Percentiles rank a stretch among this genome's conserved stretches.
These are phyloP conservation scores for Graphilbum sp. DNA, from an alignment of 2,329 filamentous ascomycete species.

Conservation along the genomic window DNA sequence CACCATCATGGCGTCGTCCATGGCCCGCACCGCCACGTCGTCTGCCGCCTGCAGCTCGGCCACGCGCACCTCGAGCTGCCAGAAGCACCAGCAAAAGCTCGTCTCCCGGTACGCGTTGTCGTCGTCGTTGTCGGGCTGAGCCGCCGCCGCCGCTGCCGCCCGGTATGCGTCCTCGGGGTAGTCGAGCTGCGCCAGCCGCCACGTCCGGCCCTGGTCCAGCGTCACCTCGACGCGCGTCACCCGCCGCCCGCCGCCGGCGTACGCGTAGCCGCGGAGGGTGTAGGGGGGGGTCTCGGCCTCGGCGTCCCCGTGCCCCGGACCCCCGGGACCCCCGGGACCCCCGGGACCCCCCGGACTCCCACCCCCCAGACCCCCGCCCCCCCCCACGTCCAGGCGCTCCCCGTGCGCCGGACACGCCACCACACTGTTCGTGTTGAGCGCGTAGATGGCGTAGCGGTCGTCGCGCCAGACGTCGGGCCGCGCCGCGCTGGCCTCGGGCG, in stretches of 20 bases:
- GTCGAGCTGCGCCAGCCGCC: conserved; percentile 59
- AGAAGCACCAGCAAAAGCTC: conserved; percentile 9
- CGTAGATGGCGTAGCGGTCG: conserved; percentile 84
- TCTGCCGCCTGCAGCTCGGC: conserved; percentile 44
- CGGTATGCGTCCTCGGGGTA: conserved; percentile 82
- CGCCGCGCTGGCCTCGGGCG: conserved; percentile 62
- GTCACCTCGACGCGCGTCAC: conserved; percentile 73
- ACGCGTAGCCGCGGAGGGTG: conserved; percentile 65
- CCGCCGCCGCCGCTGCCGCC: too few species aligned
- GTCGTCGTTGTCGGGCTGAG: too few species aligned
- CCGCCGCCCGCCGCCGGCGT: conserved; percentile 70
- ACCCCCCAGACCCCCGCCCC: conserved; percentile 13
- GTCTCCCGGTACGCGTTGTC: too few species aligned
- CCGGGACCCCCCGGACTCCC: too few species aligned
- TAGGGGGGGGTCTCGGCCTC: too few species aligned
- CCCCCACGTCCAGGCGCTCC: conserved; percentile 30
- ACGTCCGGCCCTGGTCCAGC: conserved; percentile 63
- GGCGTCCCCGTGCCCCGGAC: too few species aligned
- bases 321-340: too few species aligned
- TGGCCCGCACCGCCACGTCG: conserved; percentile 67
- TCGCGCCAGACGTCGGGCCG: conserved; percentile 70
- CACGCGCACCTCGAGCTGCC: conserved; percentile 59
- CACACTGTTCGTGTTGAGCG: conserved; percentile 75
- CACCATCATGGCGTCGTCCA: conserved; percentile 79
- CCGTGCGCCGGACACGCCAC: conserved; percentile 67